These are phyloP conservation scores for Starmerella powellii DNA, from an alignment of 805 yeast species.

Conservation along the genomic window DNA sequence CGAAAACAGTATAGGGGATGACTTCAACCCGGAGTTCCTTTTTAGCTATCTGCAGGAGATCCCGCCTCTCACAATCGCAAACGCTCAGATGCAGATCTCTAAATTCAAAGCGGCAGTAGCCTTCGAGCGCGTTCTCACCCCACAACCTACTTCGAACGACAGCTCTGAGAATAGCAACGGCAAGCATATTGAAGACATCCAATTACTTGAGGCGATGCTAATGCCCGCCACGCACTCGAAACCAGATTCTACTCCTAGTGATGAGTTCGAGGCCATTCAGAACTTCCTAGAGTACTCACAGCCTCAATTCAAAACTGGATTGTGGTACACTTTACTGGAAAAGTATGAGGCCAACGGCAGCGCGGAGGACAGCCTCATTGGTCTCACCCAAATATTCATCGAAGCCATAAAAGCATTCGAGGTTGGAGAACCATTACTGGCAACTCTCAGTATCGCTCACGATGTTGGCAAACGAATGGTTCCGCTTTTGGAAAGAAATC, in stretches of 20 bases:
- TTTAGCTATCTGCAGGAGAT: conserved; percentile 10
- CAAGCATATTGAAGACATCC: conserved; percentile 12
- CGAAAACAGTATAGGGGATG: too few species aligned
- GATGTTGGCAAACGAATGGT: conserved; percentile 33
- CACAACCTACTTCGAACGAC: neutral
- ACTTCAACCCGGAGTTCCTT: neutral
- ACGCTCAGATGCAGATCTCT: conserved; percentile 52
- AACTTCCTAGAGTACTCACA: conserved; percentile 53
- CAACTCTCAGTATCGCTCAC: conserved; percentile 43
- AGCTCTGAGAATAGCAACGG: neutral
- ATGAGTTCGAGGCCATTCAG: conserved; percentile 42
- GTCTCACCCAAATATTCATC: conserved; percentile 33
- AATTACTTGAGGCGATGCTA: conserved; percentile 28
- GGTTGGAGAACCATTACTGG: conserved; percentile 31
- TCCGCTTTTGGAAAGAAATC: conserved; percentile 20
- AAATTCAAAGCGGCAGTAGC: conserved; percentile 58
- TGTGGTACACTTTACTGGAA: conserved; percentile 64
- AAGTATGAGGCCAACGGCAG: conserved; percentile 36
- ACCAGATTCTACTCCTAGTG: conserved; percentile 13
- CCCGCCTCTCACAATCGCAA: conserved; percentile 30
- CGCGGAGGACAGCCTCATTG: conserved; percentile 41
- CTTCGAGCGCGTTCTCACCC: conserved; percentile 41
- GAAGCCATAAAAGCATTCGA: conserved; percentile 35
- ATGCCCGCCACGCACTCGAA: conserved; percentile 24
- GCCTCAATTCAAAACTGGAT: conserved; percentile 49